Evolutionary conservation across 495 filamentous ascomycete genomes (phyloP), one percentile per base, ranked within the genome.

Genomic region (Hyaloscypha bicolor): DNA sequence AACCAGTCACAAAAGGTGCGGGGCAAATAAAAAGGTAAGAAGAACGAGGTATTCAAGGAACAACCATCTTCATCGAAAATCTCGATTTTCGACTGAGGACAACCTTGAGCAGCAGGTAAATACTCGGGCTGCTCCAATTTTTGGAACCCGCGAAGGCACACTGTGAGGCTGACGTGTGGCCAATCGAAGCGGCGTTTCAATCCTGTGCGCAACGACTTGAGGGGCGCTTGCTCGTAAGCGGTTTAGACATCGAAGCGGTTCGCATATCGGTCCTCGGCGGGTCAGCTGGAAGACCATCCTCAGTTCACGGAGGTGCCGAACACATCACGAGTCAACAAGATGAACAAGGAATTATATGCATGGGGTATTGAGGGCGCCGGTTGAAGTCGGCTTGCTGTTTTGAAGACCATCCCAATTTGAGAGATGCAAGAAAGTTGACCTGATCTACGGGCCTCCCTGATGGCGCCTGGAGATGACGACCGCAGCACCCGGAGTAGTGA

Each of bases 161-260:
- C 1, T 75, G 25, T 79, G 8, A 71, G 69, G 48, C 70, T 76
- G 53, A 76, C 6, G 76, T 14, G 42, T 14, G 11, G 42, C 42
- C 42, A 48, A 48, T 48, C 11, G 16, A 48, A 16, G 42, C 42
- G 4, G 16, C 42, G 9, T 4, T 6, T 48, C 42, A 48, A 48
- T 4, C 42, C 9, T 48, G 16, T 48, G 9, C 8, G 16, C 42
- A 19, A 14, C 9, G 42, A 48, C 16, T 12, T 48, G 42, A 48
- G 42, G 42, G 11, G 16, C 16, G 35, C 8, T 8, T 6, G 12
- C 35, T 37, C 12, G 35, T 25, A 25, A 37, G 35, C 35, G 42
- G 16, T 48, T 19, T 48, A 48, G 6, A 48, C 42, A 19, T 4
- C 11, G 42, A 19, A 19, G 42, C 42, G 42, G 42, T 19, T 48